Evolutionary conservation across 208 protist species (phyloP).

Genomic region (Herpetomonas samuelpessoai): DNA sequence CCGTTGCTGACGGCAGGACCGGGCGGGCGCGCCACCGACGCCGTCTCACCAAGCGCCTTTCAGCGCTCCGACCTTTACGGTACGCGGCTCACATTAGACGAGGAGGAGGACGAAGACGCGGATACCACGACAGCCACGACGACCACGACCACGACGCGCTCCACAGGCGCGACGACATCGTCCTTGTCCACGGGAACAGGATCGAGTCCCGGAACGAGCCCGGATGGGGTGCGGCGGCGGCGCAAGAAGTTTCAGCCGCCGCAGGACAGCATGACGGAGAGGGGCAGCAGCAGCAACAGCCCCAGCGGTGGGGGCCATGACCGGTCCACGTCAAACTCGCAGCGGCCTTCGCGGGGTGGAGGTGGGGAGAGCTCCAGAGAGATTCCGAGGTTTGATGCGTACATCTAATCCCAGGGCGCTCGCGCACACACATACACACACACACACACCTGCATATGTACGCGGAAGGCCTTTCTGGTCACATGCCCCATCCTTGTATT

Average conservation of each 20-base stretch:
- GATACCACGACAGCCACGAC: conserved; percentile 2
- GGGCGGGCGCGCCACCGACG: too few species aligned
- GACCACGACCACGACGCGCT: conserved; percentile 6
- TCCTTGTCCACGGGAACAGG: background rate
- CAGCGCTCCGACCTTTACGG: too few species aligned
- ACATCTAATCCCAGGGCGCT: conserved; percentile 19
- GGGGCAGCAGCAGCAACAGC: background rate
- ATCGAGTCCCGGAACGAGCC: background rate
- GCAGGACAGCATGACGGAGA: background rate
- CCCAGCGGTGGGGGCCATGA: conserved; percentile 1
- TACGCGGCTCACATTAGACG: too few species aligned
- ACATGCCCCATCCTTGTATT: too few species aligned
- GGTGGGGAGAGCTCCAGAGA: background rate
- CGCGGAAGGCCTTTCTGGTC: background rate
- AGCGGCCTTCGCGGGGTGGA: conserved; percentile 3
- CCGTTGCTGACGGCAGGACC: background rate
- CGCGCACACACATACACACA: conserved; percentile 5
- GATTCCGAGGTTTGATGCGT: conserved; percentile 28
- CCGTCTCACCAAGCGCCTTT: too few species aligned
- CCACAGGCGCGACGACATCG: conserved; percentile 1
- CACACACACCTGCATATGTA: conserved; percentile 4
- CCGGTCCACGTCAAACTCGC: conserved; percentile 12
- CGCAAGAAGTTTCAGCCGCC: background rate
- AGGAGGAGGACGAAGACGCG: conserved; percentile 1
- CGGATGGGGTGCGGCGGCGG: background rate